Evolutionary conservation across 2,329 filamentous ascomycete genomes (phyloP), one percentile per base, ranked within the genome.

Genomic region (Mycosphaerelloides madeirae): DNA sequence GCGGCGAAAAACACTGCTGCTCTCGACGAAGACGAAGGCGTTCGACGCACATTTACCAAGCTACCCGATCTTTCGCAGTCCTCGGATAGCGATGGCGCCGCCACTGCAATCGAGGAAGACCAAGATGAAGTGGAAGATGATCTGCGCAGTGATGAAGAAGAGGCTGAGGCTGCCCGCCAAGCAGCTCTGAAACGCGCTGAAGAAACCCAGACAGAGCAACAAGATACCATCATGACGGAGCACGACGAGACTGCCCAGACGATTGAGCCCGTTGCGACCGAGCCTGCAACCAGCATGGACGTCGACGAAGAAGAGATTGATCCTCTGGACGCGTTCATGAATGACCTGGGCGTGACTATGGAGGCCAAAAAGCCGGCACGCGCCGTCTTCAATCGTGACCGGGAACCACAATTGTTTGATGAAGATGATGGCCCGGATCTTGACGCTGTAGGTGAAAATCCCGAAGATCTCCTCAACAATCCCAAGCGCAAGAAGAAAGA

Each of bases 261-360:
- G 14, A 56, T 53, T 40, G 61, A 38, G 16, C 51, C 58, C 16
- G 51, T 44, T 15, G 50, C 47, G 32, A 50, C 56, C 37, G 15
- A 41, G 15, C 29, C 38, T 15, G 45, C 39, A n/a, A 44, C 40
- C 5, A 43, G 43, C 5, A 62, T 62, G 66, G 48, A 69, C 68
- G 65, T 69, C 25, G 75, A 81, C 44, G 87, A 89, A 35, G 87
- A 89, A 35, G 80, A 87, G 25, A 70, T 93, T 29, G 93, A 98
- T 64, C 88, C 93, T 6, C 73, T 98, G 29, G 93, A 98, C 69
- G 91, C 89, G n/a, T 98, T 94, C 71, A 98, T 98, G 93, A 84
- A 82, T 41, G 80, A 78, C 49, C 73, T 85, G 38, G 71, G 71
- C 3, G 76, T 80, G 43, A 65, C 77, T 13, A 66, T 66, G 34